Evolutionary conservation across 2,329 filamentous ascomycete species (phyloP).

Genomic region (Exophiala sp.): DNA sequence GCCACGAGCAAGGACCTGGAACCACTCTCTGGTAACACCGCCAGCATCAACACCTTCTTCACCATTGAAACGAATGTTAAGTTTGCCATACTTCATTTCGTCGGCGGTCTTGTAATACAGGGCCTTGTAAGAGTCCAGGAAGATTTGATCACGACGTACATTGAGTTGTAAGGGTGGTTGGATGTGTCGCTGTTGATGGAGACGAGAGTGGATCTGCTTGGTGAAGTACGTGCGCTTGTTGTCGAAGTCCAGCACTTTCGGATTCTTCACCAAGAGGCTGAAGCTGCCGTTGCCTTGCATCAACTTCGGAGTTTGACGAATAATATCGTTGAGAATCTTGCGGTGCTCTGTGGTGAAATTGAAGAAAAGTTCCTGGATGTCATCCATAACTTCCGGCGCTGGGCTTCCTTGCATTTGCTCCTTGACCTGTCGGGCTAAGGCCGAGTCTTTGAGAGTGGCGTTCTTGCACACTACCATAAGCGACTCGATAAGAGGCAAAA

Average conservation of each 20-base stretch:
- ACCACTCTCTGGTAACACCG: constrained; percentile 97
- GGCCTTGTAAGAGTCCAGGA: constrained; percentile 97
- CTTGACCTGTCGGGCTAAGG: constrained; percentile 52
- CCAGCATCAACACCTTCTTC: constrained; percentile 98
- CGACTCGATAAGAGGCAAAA: constrained; percentile 89
- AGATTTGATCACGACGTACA: constrained; percentile 90
- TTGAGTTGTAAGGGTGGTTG: constrained; percentile 78
- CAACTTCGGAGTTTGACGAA: constrained; percentile 92
- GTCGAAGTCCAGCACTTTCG: constrained; percentile 97
- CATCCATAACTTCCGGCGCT: constrained; percentile 48
- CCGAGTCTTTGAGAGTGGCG: constrained; percentile 71
- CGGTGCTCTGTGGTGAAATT: constrained; percentile 96
- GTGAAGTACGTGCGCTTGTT: constrained; percentile 99
- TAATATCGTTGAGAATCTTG: constrained; percentile 95
- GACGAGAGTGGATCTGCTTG: constrained; percentile 78
- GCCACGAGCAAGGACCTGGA: constrained; percentile 91
- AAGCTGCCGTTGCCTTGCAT: constrained; percentile 87
- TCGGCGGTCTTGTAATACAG: constrained; percentile 94
- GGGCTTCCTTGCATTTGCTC: constrained; percentile 73
- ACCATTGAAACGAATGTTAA: constrained; percentile 94
- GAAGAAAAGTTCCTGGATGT: constrained; percentile 89
- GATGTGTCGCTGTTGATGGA: constrained; percentile 66
- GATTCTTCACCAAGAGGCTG: constrained; percentile 92
- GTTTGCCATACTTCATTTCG: constrained; percentile 98
- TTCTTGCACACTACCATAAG: constrained; percentile 99